Evolutionary conservation across 2,329 filamentous ascomycete species (phyloP), one percentile per base, ranked within the genome.

Genomic region (Lasiodiplodia theobromae): DNA sequence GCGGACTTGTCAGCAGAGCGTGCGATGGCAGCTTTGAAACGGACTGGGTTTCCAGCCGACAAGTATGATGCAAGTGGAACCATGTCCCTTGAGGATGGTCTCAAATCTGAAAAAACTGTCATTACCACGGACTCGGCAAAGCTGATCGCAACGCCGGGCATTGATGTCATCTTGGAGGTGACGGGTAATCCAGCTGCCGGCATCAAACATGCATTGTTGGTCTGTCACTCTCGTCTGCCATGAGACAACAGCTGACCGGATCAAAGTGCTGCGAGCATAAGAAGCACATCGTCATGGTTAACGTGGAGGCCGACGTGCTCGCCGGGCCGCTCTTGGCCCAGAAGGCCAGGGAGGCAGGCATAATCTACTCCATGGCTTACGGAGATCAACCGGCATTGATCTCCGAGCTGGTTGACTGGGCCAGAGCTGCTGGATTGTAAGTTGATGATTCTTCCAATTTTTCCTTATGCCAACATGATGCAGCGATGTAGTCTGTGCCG

Each of bases 271-370:
- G 80, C 69, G 80, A 84, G 70, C 79, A 83, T 73, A 82, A 83
- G 74, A 83, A 83, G 73, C 82, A 84, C 73, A 83, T 84, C 60
- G 82, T 84, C 31, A 83, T 83, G 81, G 80, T 83, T 72, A 83
- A 82, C 67, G 82, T 83, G 34, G 81, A 84, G 73, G 82, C 80
- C 31, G 80, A 84, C 71, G 80, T 83, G 0, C 75, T 83, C 5
- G 81, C 80, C 14, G 81, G 81, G 2, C 81, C 81, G 8, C 72
- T 83, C 1, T 73, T 83, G 2, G 78, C 78, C 2, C 76, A 80
- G 2, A 80, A 79, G 69, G 82, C 82, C 1, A 75, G 78, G 62
- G 82, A 83, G 71, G 81, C 80, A 2, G 82, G 81, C 57, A 84
- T 83, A 52, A 82, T 84, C 53, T 83, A 84, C 74, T 81, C 77